phyloP scores from a whole-genome alignment of 164 flowering plant genomes.

The Houttuynia cordata region DNA sequence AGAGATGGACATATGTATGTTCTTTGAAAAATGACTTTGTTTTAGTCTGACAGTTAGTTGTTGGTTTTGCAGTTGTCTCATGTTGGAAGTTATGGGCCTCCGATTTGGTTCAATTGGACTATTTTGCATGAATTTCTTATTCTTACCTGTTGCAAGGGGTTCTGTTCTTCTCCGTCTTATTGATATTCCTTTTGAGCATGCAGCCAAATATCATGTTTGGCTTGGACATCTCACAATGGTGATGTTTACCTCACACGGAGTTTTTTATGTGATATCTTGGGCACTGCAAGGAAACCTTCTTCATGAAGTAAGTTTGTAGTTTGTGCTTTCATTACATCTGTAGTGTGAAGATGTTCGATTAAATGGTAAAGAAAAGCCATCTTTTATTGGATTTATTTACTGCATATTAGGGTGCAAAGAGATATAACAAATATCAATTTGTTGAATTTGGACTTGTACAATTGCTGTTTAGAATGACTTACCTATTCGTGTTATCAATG shows the following conservation, averaged over 20 bases:
- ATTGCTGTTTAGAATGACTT: too few relatives aligned
- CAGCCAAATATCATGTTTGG: conserved; percentile 91
- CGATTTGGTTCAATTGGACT: conserved; percentile 62
- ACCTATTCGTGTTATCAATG: too few relatives aligned
- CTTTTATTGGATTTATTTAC: too few relatives aligned
- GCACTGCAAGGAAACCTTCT: conserved; percentile 46
- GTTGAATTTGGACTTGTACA: too few relatives aligned
- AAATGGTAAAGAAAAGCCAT: too few relatives aligned
- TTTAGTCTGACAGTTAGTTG: too few relatives aligned
- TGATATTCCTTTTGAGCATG: conserved; percentile 94
- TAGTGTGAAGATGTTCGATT: not conserved
- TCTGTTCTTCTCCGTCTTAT: conserved; percentile 74
- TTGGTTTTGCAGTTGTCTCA: conserved; percentile 25
- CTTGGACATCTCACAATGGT: conserved; percentile 87
- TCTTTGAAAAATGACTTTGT: too few relatives aligned
- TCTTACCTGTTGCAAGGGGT: conserved; percentile 81
- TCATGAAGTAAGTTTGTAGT: conserved; percentile 34
- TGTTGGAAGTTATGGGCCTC: conserved; percentile 48
- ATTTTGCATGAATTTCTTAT: conserved; percentile 68
- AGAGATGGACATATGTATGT: too few relatives aligned
- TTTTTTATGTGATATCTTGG: conserved; percentile 55
- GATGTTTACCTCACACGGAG: conserved; percentile 65
- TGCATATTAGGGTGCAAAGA: too few relatives aligned
- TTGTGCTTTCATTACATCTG: not conserved
- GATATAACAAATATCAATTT: too few relatives aligned